A percentile compares a stretch with the other conserved stretches of the same genome.
Conservation (phyloP, 2,329 filamentous ascomycete species). For the Diaporthe eres region DNA sequence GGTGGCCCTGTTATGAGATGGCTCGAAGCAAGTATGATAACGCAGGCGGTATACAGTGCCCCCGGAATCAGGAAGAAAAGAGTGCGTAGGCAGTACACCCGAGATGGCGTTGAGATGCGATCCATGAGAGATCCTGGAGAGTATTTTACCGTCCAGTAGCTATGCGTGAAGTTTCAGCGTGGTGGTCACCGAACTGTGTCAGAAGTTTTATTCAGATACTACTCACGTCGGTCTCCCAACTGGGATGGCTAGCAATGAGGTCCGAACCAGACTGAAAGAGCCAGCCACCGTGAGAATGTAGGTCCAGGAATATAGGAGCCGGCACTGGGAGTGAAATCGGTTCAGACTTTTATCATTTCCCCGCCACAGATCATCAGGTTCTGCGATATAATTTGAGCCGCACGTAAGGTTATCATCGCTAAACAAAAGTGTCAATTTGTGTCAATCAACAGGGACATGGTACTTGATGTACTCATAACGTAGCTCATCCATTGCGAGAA, state of each 20-base stretch:
- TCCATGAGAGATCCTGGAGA: background rate
- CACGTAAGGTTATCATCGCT: background rate
- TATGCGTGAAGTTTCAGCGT: background rate
- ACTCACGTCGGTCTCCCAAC: background rate
- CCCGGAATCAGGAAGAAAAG: background rate
- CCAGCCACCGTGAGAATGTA: background rate
- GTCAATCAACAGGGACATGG: background rate
- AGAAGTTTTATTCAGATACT: background rate
- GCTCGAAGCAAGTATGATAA: background rate
- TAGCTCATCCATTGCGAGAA: constrained; percentile 14
- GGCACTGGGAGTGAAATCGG: background rate
- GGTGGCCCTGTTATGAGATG: background rate
- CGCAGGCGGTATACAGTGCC: background rate
- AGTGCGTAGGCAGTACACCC: background rate
- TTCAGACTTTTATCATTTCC: background rate
- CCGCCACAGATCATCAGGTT: background rate
- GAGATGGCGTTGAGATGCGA: background rate
- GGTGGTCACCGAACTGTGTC: background rate
- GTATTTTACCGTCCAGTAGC: constrained; percentile 13
- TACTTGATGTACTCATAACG: background rate
- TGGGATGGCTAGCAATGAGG: constrained; percentile 1
- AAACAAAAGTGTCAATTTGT: background rate
- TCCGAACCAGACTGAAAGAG: constrained; percentile 8
- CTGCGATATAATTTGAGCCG: background rate
- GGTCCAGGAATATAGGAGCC: background rate